Base-by-base conservation (phyloP, 192 early-diverging fungal species). In the Lobosporangium transversale region DNA sequence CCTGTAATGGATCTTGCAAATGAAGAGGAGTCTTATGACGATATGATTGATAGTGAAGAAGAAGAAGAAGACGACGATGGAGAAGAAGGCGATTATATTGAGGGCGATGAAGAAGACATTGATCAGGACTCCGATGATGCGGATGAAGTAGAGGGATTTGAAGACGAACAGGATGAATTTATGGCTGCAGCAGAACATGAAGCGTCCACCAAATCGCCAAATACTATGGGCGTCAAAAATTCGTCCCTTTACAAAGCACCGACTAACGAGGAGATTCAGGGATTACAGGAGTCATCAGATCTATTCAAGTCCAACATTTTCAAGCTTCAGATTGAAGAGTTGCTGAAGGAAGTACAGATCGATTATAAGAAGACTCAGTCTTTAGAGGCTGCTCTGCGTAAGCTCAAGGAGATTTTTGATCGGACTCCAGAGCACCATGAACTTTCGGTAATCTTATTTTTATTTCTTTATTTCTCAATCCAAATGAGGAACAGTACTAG, bases 271-370 rank as follows among this genome's bases (percentile, higher is more conserved):
- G 96, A 98, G 79, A 87, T 98, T 31, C 89, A 92, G 70, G 87
- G 88, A 50, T 75, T 96, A 62, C 90, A 90, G 79, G 93, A 96
- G 57, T 90, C 93, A 0, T 84, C 89, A 5, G 86, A 93, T 58
- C 79, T 97, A 47, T 94, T 90, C 83, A 94, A 96, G 62, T 90
- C 91, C 47, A 97, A 96, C 79, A 84, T 98, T 56, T 95, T 97
- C 84, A 92, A 91, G 78, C 82, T 98, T 42, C 93, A 97, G 83
- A 85, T 91, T 56, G 90, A 90, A 49, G 92, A 94, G 83, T 83
- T 94, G 24, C 59, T 93, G 31, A 84, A 79, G 24, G 90, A 94
- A 65, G 87, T 91, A 26, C 54, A 74, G 11, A 53, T 90, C 26
- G 85, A 91, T 50, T 87, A 90, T 45, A 84, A 80, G 23, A 89